Percentiles rank a stretch among this genome's conserved stretches.
phyloP scores from a whole-genome alignment of 2,329 filamentous ascomycete species.

The Nemania sp. region DNA sequence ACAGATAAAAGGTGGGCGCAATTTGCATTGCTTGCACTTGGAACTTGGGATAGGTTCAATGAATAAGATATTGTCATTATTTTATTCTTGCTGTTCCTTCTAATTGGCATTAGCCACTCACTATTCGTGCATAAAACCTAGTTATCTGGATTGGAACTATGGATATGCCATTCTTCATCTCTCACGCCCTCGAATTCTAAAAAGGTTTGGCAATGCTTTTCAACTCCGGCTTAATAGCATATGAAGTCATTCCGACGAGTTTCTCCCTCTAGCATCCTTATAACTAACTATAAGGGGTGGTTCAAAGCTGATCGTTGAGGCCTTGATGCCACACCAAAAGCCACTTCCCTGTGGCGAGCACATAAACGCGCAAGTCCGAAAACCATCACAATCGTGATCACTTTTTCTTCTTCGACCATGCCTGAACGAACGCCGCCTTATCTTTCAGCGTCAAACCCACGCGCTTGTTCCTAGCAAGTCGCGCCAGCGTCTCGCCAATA shows the following conservation, averaged over 20 bases:
- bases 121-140: not conserved
- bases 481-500: constrained; percentile 86
- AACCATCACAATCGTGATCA: not conserved
- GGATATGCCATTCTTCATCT: not conserved
- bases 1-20: constrained; percentile 18
- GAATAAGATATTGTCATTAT: constrained; percentile 1
- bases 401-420: constrained; percentile 62
- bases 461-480: constrained; percentile 87
- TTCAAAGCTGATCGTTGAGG: not conserved
- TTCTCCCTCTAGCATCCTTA: not conserved
- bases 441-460: constrained; percentile 86
- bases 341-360: constrained; percentile 14
- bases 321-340: too few relatives aligned
- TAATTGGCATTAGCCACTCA: not conserved
- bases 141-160: not conserved
- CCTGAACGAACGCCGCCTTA: constrained; percentile 83
- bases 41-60: constrained; percentile 8
- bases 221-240: not conserved
- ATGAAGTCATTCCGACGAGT: not conserved
- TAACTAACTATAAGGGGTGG: not conserved
- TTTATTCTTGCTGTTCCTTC: not conserved
- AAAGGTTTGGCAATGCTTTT: not conserved
- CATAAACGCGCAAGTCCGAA: not conserved
- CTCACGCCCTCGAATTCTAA: not conserved
- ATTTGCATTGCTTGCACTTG: constrained; percentile 11